These are phyloP conservation scores for Lyophyllum semitale DNA, from an alignment of 768 basidiomycete genomes.

Conservation along the genomic window DNA sequence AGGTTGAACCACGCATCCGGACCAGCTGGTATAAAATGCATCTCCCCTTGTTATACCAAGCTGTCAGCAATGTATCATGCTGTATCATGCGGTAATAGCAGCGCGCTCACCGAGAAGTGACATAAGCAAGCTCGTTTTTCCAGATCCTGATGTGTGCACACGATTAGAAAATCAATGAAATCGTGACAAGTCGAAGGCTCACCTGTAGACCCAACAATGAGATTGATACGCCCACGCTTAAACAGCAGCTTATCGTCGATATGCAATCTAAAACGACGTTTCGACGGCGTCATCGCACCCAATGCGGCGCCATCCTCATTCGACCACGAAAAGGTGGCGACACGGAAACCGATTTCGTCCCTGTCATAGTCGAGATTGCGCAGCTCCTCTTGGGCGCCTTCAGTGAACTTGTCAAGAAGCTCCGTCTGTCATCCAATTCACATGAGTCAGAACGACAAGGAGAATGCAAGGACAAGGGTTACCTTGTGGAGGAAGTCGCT, in stretches of 20 bases:
- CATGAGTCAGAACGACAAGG: background rate
- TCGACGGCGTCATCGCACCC: constrained; percentile 34
- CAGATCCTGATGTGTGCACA: constrained; percentile 29
- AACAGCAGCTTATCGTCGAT: constrained; percentile 57
- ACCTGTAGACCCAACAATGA: constrained; percentile 60
- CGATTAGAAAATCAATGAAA: too few relatives aligned
- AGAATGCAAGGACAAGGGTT: background rate
- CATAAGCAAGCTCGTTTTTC: constrained; percentile 69
- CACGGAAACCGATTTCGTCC: constrained; percentile 48
- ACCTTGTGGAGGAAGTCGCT: constrained; percentile 40
- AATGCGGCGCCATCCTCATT: constrained; percentile 23
- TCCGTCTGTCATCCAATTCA: constrained; percentile 39
- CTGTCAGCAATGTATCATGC: background rate
- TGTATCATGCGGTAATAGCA: background rate
- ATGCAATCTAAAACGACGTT: constrained; percentile 48
- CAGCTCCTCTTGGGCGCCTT: constrained; percentile 11
- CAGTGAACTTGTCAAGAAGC: constrained; percentile 42
- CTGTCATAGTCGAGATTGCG: constrained; percentile 10
- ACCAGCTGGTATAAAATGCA: constrained; percentile 57
- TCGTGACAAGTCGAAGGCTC: background rate
- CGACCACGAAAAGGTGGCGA: constrained; percentile 60
- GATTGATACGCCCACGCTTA: constrained; percentile 50
- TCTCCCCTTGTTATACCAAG: constrained; percentile 44
- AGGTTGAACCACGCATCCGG: constrained; percentile 67
- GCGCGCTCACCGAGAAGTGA: constrained; percentile 45